Evolutionary conservation across 2,329 filamentous ascomycete genomes (phyloP), one percentile per base, ranked within the genome.

Genomic region (Fusarium mexicanum): DNA sequence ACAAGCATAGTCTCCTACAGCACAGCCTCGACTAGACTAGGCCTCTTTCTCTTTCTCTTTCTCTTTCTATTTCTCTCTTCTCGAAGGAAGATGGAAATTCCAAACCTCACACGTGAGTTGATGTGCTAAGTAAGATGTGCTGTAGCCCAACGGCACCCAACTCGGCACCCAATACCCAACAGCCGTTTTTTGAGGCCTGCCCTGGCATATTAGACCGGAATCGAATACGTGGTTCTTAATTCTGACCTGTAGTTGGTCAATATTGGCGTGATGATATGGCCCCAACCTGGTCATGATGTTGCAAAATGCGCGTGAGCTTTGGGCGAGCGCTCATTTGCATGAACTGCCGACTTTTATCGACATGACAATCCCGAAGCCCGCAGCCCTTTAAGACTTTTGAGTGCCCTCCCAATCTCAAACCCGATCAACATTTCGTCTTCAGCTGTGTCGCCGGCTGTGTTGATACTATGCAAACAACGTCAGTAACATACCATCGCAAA

Each of bases 141-240:
- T 41, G 41, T 69, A 58, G 71, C 71, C 71, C 68, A 74, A 74
- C 63, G 71, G 41, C 63, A 74, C 71, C 71, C 71, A 74, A 74
- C 71, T 66, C 63, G 58, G 50, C 64, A 70, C 70, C 63, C 64
- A 67, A 69, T 44, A 61, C 71, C 71, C 71, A 71, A 72, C 69
- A 67, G 54, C 59, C 62, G 60, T 41, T 60, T 73, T 68, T 73
- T 72, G 71, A 74, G 72, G 62, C 71, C 71, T 44, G 54, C 67
- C 58, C 68, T 63, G 55, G 67, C 46, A 67, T 57, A 51, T 57
- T 40, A 57, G 55, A 46, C 55, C 67, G 63, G 35, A 50, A 54
- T 64, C 55, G 58, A 57, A 59, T 55, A 59, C 43, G 47, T 37
- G 24, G 51, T 64, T 58, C 54, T 59, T 44, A 6, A n/a, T 47